Percentiles rank a stretch among this genome's conserved stretches.
Evolutionary conservation across 2,329 filamentous ascomycete genomes (phyloP).

Genomic region (Cytospora schulzeri): DNA sequence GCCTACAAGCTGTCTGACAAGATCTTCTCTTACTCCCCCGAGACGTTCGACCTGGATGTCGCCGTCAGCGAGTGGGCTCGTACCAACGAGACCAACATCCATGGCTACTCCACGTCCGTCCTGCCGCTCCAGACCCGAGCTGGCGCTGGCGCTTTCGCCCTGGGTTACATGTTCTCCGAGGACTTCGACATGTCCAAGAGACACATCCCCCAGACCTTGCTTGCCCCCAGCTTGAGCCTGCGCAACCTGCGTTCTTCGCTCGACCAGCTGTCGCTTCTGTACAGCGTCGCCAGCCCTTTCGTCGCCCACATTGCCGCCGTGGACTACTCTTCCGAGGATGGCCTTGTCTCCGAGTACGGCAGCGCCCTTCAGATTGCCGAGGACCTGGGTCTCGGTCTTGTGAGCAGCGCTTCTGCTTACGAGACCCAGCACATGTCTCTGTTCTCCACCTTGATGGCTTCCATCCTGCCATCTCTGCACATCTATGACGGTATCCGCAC

Average conservation of each 20-base stretch:
- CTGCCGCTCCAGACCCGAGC: conserved; percentile 82
- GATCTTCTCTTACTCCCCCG: conserved; percentile 94
- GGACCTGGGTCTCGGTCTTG: conserved; percentile 84
- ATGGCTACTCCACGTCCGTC: conserved; percentile 78
- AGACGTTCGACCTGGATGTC: conserved; percentile 87
- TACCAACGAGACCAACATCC: conserved; percentile 72
- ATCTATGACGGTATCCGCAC: conserved; percentile 77
- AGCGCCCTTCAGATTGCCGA: conserved; percentile 79
- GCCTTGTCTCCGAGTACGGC: conserved; percentile 85
- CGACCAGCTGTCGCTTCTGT: conserved; percentile 89
- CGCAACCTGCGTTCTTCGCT: conserved; percentile 79
- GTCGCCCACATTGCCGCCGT: conserved; percentile 90
- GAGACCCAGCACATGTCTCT: conserved; percentile 91
- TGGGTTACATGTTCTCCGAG: conserved; percentile 97
- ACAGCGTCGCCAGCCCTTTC: conserved; percentile 88
- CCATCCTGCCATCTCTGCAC: conserved; percentile 74
- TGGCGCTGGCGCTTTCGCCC: conserved; percentile 85
- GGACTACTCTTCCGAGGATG: conserved; percentile 72
- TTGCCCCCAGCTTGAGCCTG: conserved; percentile 83
- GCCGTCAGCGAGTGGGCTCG: conserved; percentile 78
- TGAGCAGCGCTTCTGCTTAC: conserved; percentile 83
- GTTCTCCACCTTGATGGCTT: conserved; percentile 71
- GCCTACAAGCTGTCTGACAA: conserved; percentile 95
- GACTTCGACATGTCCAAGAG: conserved; percentile 93
- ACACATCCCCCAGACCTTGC: conserved; percentile 85